Evolutionary conservation across 257 asterid species (phyloP).

Genomic region (Capsicum rhomboideum): DNA sequence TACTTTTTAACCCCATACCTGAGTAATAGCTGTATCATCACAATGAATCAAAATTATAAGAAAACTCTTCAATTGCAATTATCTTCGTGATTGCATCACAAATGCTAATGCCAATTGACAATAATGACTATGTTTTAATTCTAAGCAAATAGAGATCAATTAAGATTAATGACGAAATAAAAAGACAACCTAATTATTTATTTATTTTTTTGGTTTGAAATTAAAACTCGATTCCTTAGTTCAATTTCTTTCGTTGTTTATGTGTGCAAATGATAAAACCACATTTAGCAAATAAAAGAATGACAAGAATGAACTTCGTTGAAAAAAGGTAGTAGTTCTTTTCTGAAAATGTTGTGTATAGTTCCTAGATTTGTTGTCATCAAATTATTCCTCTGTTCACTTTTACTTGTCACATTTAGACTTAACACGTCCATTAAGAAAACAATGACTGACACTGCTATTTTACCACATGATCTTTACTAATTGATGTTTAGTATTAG

Average conservation of each 20-base stretch:
- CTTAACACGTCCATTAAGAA: no score
- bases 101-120: background rate
- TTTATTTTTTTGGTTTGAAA: background rate
- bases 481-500: no score
- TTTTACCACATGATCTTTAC: no score
- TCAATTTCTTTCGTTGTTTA: background rate
- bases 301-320: background rate
- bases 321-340: background rate
- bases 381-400: no score
- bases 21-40: no score
- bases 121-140: background rate
- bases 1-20: no score
- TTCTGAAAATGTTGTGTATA: no score
- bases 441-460: no score
- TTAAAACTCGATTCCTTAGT: background rate
- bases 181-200: background rate
- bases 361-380: background rate
- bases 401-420: no score
- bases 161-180: background rate
- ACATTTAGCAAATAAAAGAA: background rate
- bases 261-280: background rate
- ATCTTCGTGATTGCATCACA: background rate
- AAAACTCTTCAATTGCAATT: background rate
- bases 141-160: background rate
- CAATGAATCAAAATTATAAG: no score